phyloP scores from a whole-genome alignment of 257 asterid species.

The Euphrasia confusa region DNA sequence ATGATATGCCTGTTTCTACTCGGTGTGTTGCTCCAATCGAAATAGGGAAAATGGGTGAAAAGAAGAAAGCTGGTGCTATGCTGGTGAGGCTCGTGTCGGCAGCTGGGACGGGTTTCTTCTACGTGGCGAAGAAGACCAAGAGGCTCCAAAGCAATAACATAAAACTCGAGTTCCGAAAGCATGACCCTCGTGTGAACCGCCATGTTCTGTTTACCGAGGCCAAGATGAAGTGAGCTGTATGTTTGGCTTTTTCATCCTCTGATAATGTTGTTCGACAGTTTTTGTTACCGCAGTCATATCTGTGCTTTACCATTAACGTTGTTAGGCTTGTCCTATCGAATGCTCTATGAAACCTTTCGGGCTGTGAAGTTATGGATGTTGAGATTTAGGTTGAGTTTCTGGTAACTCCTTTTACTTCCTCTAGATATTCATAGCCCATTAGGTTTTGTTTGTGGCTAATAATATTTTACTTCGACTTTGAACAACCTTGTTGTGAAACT shows the following conservation, averaged over 20 bases:
- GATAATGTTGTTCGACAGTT: not conserved
- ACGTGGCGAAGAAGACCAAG: slow-evolving; percentile 48
- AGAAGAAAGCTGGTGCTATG: slow-evolving; percentile 52
- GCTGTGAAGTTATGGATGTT: not conserved
- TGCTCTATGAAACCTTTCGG: not conserved
- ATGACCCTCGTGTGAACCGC: slow-evolving; percentile 61
- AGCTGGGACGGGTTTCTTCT: slow-evolving; percentile 66
- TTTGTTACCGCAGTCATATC: not conserved
- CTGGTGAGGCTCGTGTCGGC: slow-evolving; percentile 59
- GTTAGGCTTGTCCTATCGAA: not conserved
- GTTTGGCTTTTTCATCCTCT: slow-evolving; percentile 1
- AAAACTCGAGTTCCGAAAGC: slow-evolving; percentile 53
- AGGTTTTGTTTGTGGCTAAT: not conserved
- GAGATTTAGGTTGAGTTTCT: not conserved
- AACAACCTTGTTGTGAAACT: not conserved
- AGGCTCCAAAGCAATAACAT: slow-evolving; percentile 36
- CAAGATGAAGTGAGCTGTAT: slow-evolving; percentile 46
- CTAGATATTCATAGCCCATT: not conserved
- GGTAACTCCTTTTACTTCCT: not conserved
- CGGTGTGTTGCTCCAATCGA: not conserved
- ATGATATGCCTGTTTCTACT: not conserved
- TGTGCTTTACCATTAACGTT: not conserved
- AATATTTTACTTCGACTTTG: not conserved
- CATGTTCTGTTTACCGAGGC: slow-evolving; percentile 58
- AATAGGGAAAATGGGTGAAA: slow-evolving; percentile 37